Conservation (phyloP, 2,329 filamentous ascomycete species). For the Aureobasidium sp. region DNA sequence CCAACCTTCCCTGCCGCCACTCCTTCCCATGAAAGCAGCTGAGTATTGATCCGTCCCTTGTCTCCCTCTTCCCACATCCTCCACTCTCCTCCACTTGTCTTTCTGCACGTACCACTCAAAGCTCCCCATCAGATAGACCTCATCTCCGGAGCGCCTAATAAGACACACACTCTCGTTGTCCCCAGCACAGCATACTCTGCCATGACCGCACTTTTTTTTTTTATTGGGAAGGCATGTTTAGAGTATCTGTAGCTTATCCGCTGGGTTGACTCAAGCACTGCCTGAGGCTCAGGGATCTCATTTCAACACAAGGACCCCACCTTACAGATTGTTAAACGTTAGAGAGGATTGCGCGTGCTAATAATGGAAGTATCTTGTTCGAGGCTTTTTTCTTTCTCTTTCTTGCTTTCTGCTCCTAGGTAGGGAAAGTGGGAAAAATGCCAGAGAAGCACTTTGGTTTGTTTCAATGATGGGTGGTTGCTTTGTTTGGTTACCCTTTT, state of each 20-base stretch:
- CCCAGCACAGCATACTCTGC: background rate
- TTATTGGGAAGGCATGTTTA: background rate
- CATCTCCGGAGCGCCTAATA: background rate
- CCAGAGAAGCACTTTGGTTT: background rate
- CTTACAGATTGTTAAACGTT: background rate
- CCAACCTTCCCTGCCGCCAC: background rate
- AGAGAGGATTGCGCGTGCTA: conserved; percentile 6
- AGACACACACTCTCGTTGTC: conserved; percentile 6
- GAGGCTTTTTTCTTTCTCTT: background rate
- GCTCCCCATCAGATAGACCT: background rate
- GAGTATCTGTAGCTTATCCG: background rate
- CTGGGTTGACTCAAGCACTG: background rate
- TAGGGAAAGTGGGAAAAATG: background rate
- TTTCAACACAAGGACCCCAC: background rate
- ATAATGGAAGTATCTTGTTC: background rate
- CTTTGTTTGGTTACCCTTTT: background rate
- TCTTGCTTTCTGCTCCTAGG: background rate
- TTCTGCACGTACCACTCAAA: background rate
- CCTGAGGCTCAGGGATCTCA: background rate
- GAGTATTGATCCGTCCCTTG: background rate
- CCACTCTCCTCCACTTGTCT: background rate
- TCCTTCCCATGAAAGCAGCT: background rate
- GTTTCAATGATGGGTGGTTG: background rate
- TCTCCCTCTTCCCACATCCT: background rate
- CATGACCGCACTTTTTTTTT: no score